phyloP scores from a whole-genome alignment of 2,329 filamentous ascomycete genomes.

The Hortaea sp. region DNA sequence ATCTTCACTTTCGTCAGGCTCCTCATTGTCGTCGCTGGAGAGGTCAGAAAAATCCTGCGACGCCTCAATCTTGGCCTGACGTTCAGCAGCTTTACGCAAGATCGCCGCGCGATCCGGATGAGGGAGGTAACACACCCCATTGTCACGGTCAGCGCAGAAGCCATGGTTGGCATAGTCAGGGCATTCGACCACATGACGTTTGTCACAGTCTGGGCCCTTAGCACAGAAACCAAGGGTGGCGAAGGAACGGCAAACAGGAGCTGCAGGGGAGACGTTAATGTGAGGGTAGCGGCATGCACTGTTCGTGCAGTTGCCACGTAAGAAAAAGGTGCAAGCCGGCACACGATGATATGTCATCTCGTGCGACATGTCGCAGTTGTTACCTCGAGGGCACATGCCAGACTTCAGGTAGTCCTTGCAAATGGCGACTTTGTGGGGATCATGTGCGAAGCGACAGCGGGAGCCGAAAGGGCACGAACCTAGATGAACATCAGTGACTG shows the following conservation, averaged over 20 bases:
- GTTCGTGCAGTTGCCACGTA: slow-evolving; percentile 83
- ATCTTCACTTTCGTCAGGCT: slow-evolving; percentile 47
- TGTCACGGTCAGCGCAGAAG: slow-evolving; percentile 58
- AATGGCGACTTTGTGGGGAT: slow-evolving; percentile 74
- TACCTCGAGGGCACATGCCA: slow-evolving; percentile 65
- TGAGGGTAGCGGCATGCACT: slow-evolving; percentile 79
- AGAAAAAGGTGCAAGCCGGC: slow-evolving; percentile 80
- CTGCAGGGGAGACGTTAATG: slow-evolving; percentile 63
- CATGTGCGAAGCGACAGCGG: slow-evolving; percentile 70
- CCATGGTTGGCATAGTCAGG: slow-evolving; percentile 91
- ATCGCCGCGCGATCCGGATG: slow-evolving; percentile 84
- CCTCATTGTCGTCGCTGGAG: slow-evolving; percentile 51
- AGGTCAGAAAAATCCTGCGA: slow-evolving; percentile 42
- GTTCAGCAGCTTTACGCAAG: slow-evolving; percentile 49
- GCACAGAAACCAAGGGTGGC: slow-evolving; percentile 82
- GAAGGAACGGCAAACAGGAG: slow-evolving; percentile 75
- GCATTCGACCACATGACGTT: slow-evolving; percentile 79
- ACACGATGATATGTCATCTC: slow-evolving; percentile 72
- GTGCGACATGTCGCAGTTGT: slow-evolving; percentile 84
- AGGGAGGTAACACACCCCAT: slow-evolving; percentile 62
- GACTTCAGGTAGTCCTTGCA: slow-evolving; percentile 82
- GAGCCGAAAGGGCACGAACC: slow-evolving; percentile 79
- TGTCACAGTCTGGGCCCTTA: slow-evolving; percentile 63
- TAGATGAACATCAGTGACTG: slow-evolving; percentile 31
- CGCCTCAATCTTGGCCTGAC: slow-evolving; percentile 27